Evolutionary conservation across 1,139 yeast genomes (phyloP), one percentile per base, ranked within the genome.

Genomic region (Oligophagozyma castellii): DNA sequence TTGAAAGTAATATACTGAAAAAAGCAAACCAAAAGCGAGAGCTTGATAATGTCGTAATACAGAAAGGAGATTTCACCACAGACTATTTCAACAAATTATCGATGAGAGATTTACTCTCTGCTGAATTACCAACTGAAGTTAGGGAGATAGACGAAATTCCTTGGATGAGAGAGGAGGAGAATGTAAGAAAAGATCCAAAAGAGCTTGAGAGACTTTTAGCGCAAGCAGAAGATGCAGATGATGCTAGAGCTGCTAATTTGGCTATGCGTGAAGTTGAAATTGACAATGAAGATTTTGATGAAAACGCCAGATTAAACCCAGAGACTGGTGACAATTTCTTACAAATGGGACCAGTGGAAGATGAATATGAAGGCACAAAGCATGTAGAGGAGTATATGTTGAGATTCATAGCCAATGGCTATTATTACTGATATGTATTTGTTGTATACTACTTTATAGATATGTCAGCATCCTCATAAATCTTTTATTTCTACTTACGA

Each of bases 331-430:
- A 39, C 18, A 40, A 35, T 13, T 29, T 47, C 16, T 49, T 45
- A 8, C 42, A 34, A 5, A 36, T 38, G 7, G 38, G 35, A 11
- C 44, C 43, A 14, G 44, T 39, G 2, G 40, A 35, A 5, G 77
- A 68, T 34, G 83, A 74, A 31, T 83, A 70, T 36, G 89, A 76
- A 31, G 93, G 72, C 22, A 67, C 80, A 30, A 93, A 93, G 4
- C 95, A 84, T 53, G 70, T 89, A 33, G 98, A 92, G 51, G 96
- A 92, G 63, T 92, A 86, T 56, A 92, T 92, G 98, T 71, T 92
- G 40, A 63, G 86, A 36, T 81, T 71, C 48, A 80, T 92, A 35
- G 92, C 93, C 35, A 75, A 75, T 35, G 95, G 95, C 0, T 70
- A 62, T 47, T 79, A 73, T 46, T 68, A 61, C 43, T 42, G 26